Conservation (phyloP, 192 early-diverging fungal species). For the Coemansia sp. region DNA sequence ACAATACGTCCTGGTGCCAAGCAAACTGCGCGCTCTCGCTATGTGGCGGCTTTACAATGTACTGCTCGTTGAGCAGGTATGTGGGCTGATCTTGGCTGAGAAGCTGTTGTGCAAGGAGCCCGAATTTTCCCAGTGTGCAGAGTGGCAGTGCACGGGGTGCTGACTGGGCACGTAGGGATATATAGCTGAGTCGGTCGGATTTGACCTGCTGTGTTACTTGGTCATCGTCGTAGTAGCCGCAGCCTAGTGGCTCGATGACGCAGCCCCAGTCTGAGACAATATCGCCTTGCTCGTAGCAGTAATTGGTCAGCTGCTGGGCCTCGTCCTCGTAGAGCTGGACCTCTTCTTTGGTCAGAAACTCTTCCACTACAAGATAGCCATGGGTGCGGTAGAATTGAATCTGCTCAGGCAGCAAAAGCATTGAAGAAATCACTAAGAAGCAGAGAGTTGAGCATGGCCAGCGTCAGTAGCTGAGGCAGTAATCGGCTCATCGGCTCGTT, state of each 20-base stretch:
- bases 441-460: background rate
- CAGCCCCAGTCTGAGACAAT: slow-evolving; percentile 45
- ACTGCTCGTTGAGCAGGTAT: slow-evolving; percentile 49
- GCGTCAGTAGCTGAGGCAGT: background rate
- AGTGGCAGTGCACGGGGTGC: background rate
- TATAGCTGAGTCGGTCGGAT: slow-evolving; percentile 11
- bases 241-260: slow-evolving; percentile 49
- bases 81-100: background rate
- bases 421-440: background rate
- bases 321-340: slow-evolving; percentile 20
- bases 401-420: slow-evolving; percentile 18
- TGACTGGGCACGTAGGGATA: slow-evolving; percentile 11
- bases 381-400: slow-evolving; percentile 13
- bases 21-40: slow-evolving; percentile 28
- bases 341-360: slow-evolving; percentile 24
- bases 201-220: slow-evolving; percentile 10
- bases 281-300: slow-evolving; percentile 52
- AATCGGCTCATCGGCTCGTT: background rate
- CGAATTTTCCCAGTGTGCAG: slow-evolving; percentile 39
- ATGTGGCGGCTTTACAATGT: slow-evolving; percentile 49
- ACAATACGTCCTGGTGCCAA: slow-evolving; percentile 46
- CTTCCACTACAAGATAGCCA: slow-evolving; percentile 35
- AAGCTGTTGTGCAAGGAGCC: slow-evolving; percentile 29
- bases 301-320: slow-evolving; percentile 36
- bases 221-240: slow-evolving; percentile 24